Conservation (phyloP, 768 basidiomycete species). For the Phaeolepiota aurea region DNA sequence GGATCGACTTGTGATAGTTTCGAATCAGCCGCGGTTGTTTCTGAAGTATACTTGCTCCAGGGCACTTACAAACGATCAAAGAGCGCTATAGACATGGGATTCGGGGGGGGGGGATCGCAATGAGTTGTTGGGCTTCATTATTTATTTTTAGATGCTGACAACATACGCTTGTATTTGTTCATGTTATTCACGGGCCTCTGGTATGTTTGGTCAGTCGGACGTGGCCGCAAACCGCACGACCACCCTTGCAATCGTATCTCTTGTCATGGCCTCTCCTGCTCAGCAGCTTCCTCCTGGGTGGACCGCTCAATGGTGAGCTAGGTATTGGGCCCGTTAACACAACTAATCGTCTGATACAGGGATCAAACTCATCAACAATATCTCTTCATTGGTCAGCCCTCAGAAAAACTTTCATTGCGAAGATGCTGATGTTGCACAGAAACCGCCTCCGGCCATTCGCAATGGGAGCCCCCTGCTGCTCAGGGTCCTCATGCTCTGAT, state of each 20-base stretch:
- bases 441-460: conserved; percentile 70
- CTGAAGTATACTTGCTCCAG: too few relatives aligned
- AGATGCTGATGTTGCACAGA: conserved; percentile 40
- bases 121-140: too few relatives aligned
- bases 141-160: too few relatives aligned
- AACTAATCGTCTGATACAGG: too few relatives aligned
- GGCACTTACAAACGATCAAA: too few relatives aligned
- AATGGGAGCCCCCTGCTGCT: conserved; percentile 77
- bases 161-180: too few relatives aligned
- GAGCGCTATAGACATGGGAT: too few relatives aligned
- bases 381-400: conserved; percentile 76
- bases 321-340: conserved; percentile 12
- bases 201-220: too few relatives aligned
- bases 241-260: conserved; percentile 7
- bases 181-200: too few relatives aligned
- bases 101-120: too few relatives aligned
- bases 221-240: not conserved
- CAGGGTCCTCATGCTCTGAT: conserved; percentile 21
- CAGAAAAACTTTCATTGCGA: conserved; percentile 9
- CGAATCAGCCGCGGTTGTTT: too few relatives aligned
- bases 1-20: conserved; percentile 62
- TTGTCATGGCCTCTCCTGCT: conserved; percentile 39
- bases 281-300: conserved; percentile 86
- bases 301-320: conserved; percentile 80
- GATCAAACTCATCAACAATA: conserved; percentile 73